Percentiles rank a stretch among this genome's conserved stretches.
Evolutionary conservation across 192 early-diverging fungal genomes (phyloP).

Genomic region (Globomyces pollinis-pini): DNA sequence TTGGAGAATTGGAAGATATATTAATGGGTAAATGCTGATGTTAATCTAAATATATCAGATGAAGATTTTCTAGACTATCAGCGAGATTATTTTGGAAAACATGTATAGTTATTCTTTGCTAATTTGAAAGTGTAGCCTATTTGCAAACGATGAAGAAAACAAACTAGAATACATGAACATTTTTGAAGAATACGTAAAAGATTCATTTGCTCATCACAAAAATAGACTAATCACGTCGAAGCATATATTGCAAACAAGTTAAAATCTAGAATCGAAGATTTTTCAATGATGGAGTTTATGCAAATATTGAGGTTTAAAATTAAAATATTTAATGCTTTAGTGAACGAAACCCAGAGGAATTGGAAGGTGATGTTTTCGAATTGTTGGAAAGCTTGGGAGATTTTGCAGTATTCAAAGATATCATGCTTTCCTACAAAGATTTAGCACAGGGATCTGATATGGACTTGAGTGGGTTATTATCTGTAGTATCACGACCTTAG

Average conservation of each 20-base stretch:
- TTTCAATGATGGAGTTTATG: slow-evolving; percentile 39
- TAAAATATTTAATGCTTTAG: not conserved
- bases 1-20: slow-evolving; percentile 44
- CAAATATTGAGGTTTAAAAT: slow-evolving; percentile 27
- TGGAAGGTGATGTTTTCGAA: slow-evolving; percentile 52
- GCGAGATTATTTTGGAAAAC: slow-evolving; percentile 28
- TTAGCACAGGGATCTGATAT: not conserved
- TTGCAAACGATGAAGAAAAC: slow-evolving; percentile 50
- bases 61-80: slow-evolving; percentile 32
- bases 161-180: slow-evolving; percentile 51
- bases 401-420: slow-evolving; percentile 47
- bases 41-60: slow-evolving; percentile 14
- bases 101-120: slow-evolving; percentile 28
- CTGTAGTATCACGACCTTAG: not conserved
- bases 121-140: no score
- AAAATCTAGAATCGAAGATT: slow-evolving; percentile 22
- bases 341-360: slow-evolving; percentile 18
- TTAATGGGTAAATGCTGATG: slow-evolving; percentile 44
- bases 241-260: slow-evolving; percentile 32
- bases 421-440: slow-evolving; percentile 39
- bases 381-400: slow-evolving; percentile 39
- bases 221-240: slow-evolving; percentile 28
- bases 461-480: slow-evolving; percentile 1
- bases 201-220: no score
- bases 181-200: slow-evolving; percentile 42